Conservation (phyloP, 345 rosid species). For the Salix viminalis region DNA sequence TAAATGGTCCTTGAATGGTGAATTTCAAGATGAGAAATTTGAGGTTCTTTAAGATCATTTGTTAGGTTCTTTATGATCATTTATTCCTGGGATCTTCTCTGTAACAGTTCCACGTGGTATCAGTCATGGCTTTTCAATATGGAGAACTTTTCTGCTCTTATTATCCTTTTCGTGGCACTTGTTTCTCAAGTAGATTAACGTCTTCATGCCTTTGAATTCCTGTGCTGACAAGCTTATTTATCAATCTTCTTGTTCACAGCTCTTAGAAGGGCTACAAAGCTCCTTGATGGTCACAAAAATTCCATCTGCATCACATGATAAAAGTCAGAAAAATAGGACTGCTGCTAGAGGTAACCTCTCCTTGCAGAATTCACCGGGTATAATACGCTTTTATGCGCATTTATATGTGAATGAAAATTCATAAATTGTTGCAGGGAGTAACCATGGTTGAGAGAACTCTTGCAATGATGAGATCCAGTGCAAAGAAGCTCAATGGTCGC, state of each 20-base stretch:
- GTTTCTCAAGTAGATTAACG: neutral
- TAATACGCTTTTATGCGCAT: neutral
- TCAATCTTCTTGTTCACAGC: constrained; percentile 33
- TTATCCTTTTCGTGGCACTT: neutral
- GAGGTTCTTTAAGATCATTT: neutral
- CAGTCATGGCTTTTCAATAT: neutral
- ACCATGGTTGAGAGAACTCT: constrained; percentile 36
- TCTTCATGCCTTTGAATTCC: neutral
- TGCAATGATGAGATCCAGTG: constrained; percentile 7
- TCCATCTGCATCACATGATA: constrained; percentile 71
- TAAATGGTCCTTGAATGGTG: neutral
- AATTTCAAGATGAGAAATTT: neutral
- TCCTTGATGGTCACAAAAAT: constrained; percentile 75
- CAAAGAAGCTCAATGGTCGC: constrained; percentile 12
- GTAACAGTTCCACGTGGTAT: neutral
- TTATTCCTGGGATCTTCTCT: neutral
- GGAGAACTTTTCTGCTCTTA: neutral
- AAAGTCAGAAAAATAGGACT: constrained; percentile 42
- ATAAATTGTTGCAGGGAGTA: constrained; percentile 48
- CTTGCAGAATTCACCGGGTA: neutral
- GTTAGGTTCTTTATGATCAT: neutral
- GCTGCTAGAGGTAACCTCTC: constrained; percentile 22
- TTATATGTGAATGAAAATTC: neutral
- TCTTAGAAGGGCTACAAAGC: constrained; percentile 91
- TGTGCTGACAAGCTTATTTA: neutral